Percentiles rank a stretch among this genome's conserved stretches.
These are phyloP conservation scores for Daldinia bambusicola DNA, from an alignment of 495 filamentous ascomycete species.

Conservation along the genomic window DNA sequence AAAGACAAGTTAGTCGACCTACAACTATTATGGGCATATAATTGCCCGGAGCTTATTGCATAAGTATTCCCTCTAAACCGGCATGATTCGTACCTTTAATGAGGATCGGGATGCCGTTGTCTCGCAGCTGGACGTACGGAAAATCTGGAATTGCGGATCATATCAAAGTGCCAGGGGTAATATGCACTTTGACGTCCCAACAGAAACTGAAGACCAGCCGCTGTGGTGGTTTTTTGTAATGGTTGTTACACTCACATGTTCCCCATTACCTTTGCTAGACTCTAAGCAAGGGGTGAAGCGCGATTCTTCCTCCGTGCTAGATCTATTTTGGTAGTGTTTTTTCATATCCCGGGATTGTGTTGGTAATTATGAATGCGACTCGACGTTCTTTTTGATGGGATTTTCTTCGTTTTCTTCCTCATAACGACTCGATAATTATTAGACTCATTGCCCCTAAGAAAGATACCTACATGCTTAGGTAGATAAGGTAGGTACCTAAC, in stretches of 20 bases:
- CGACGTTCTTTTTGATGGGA: too few species aligned
- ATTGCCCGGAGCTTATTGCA: background rate
- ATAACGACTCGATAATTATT: background rate
- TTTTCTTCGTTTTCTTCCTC: too few species aligned
- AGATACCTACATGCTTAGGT: too few species aligned
- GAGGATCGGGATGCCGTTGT: slow-evolving; percentile 1
- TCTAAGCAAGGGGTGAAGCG: background rate
- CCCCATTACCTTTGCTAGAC: slow-evolving; percentile 5
- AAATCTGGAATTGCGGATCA: slow-evolving; percentile 16
- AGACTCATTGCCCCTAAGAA: background rate
- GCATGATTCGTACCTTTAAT: background rate
- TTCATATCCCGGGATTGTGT: slow-evolving; percentile 1
- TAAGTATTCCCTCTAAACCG: background rate
- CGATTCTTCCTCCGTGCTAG: background rate
- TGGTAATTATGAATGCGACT: background rate
- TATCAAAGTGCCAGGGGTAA: slow-evolving; percentile 33
- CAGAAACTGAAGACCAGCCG: slow-evolving; percentile 13
- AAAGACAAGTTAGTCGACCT: background rate
- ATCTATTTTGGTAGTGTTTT: background rate
- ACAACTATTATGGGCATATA: background rate
- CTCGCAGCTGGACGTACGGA: slow-evolving; percentile 4
- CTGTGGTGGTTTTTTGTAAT: slow-evolving; percentile 9
- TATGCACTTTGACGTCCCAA: slow-evolving; percentile 28
- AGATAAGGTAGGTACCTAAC: too few species aligned
- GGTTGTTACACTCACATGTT: slow-evolving; percentile 18